A percentile compares a stretch with the other conserved stretches of the same genome.
Conservation (phyloP, 352 stramenopile genomes). For the Plasmopara viticola region DNA sequence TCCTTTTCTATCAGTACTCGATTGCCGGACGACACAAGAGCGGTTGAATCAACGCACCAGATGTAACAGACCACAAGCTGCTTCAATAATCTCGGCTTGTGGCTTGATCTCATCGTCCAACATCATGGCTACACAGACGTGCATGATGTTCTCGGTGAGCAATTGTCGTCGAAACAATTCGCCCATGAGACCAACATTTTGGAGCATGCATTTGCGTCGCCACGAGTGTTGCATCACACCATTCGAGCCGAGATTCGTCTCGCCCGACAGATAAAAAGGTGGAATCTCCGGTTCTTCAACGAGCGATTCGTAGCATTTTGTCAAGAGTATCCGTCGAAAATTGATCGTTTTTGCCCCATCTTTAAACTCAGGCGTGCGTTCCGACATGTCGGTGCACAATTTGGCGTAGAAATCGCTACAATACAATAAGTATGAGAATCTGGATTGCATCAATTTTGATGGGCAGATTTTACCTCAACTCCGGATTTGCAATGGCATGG, state of each 20-base stretch:
- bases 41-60: constrained; percentile 23
- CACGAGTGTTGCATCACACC: constrained; percentile 44
- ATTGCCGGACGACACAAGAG: background rate
- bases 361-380: constrained; percentile 73
- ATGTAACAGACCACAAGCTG: constrained; percentile 53
- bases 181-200: constrained; percentile 65
- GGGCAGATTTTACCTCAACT: constrained; percentile 34
- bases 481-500: constrained; percentile 54
- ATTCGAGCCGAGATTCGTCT: constrained; percentile 17
- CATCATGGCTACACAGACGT: constrained; percentile 82
- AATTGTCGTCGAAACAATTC: constrained; percentile 74
- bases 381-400: constrained; percentile 52
- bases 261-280: constrained; percentile 7
- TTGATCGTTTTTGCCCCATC: constrained; percentile 81
- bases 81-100: constrained; percentile 57
- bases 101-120: constrained; percentile 65
- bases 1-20: background rate
- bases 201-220: constrained; percentile 69
- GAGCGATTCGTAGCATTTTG: constrained; percentile 74
- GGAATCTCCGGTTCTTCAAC: constrained; percentile 57
- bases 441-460: too few species aligned
- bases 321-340: constrained; percentile 71
- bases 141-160: constrained; percentile 80
- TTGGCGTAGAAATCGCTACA: constrained; percentile 55
- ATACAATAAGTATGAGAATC: background rate